phyloP scores from a whole-genome alignment of 179 eudicot genomes.

The Dionaea muscipula region DNA sequence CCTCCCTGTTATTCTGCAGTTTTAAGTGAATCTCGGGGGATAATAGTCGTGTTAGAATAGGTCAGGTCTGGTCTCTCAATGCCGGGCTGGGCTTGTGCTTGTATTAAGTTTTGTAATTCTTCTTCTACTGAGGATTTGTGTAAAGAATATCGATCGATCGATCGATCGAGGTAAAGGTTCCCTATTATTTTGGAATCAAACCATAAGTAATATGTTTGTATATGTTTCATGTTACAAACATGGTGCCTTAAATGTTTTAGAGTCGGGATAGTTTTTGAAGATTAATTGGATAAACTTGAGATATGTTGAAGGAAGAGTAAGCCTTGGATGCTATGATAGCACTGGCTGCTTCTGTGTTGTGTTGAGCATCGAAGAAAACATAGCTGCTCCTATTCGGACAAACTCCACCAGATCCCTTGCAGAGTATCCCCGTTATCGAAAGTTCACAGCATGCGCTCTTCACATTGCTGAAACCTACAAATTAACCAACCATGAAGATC shows the following conservation, averaged over 20 bases:
- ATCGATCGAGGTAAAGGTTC: no score
- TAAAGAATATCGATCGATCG: no score
- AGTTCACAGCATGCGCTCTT: neutral
- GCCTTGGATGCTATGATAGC: neutral
- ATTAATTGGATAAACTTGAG: neutral
- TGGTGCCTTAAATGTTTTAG: no score
- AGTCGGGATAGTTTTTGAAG: neutral
- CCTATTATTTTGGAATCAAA: neutral
- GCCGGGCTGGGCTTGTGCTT: neutral
- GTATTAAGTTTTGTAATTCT: no score
- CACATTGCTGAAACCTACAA: neutral
- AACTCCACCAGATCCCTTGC: neutral
- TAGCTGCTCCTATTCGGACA: neutral
- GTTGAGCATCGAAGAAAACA: neutral
- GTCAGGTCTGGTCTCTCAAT: neutral
- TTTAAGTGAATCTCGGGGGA: conserved; percentile 9
- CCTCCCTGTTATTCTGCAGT: conserved; percentile 23
- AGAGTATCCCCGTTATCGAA: neutral
- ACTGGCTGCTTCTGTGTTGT: neutral
- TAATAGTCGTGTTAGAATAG: neutral
- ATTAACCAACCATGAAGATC: neutral
- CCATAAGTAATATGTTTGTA: neutral
- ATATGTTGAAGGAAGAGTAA: neutral
- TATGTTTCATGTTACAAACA: no score
- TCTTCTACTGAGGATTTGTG: no score